Evolutionary conservation across 805 yeast genomes (phyloP).

Genomic region (Starmerella bombicola): DNA sequence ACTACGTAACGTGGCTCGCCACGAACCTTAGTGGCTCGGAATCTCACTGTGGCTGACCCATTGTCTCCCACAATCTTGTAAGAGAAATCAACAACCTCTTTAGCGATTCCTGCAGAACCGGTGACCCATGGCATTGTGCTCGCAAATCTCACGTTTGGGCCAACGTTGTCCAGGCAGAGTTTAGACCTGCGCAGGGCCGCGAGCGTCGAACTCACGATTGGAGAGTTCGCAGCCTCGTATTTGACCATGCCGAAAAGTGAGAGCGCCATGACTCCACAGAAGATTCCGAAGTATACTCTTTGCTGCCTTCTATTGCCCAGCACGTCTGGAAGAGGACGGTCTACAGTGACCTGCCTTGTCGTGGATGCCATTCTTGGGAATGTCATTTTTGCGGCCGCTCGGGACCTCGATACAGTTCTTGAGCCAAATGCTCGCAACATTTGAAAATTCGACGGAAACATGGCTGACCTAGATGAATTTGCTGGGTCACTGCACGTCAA

Average conservation of each 20-base stretch:
- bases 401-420: too few relatives aligned
- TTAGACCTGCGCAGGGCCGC: constrained; percentile 72
- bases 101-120: constrained; percentile 73
- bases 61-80: constrained; percentile 61
- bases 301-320: constrained; percentile 38
- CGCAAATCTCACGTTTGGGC: constrained; percentile 61
- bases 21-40: constrained; percentile 60
- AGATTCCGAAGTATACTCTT: constrained; percentile 43
- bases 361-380: background rate
- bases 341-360: constrained; percentile 43
- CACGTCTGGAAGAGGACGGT: constrained; percentile 59
- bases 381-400: too few relatives aligned
- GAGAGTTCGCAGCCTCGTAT: constrained; percentile 85
- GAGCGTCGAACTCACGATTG: constrained; percentile 74
- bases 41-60: constrained; percentile 39
- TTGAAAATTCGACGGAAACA: too few relatives aligned
- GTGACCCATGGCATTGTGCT: constrained; percentile 78
- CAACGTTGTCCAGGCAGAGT: constrained; percentile 49
- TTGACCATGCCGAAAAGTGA: constrained; percentile 63
- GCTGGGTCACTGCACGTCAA: too few relatives aligned
- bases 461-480: too few relatives aligned
- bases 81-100: constrained; percentile 62
- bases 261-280: constrained; percentile 42
- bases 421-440: too few relatives aligned
- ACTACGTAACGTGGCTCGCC: constrained; percentile 47